phyloP scores from a whole-genome alignment of 73 alveolate species.

The Paramecium tetraurelia region DNA sequence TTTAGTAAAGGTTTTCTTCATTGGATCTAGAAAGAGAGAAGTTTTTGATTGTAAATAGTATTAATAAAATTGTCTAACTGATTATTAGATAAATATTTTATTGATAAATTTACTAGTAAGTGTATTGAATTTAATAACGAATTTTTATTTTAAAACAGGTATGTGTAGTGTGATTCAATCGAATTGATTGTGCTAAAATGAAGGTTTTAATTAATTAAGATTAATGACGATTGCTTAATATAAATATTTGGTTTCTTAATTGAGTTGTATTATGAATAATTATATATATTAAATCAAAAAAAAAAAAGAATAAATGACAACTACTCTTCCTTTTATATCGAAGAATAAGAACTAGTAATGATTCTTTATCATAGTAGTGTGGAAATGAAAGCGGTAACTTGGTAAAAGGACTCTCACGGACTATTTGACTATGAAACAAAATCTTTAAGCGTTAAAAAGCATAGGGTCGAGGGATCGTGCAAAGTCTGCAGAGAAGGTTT shows the following conservation, averaged over 20 bases:
- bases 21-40: background rate
- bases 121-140: background rate
- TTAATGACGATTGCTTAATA: background rate
- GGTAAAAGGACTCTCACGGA: constrained; percentile 87
- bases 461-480: constrained; percentile 57
- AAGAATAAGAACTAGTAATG: constrained; percentile 29
- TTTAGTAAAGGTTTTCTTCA: background rate
- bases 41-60: background rate
- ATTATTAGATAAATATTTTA: background rate
- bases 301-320: constrained; percentile 34
- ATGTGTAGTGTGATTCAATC: background rate
- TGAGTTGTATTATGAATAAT: background rate
- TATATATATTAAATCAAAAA: background rate
- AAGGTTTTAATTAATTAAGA: background rate
- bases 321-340: constrained; percentile 27
- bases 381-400: constrained; percentile 74
- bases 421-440: constrained; percentile 87
- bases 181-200: background rate
- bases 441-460: constrained; percentile 58
- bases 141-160: background rate
- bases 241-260: background rate
- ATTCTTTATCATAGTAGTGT: constrained; percentile 33
- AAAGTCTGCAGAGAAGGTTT: constrained; percentile 44
- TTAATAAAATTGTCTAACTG: background rate
- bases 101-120: background rate